Base-by-base conservation (phyloP, 2,329 filamentous ascomycete species). In the Xylaria sp. region DNA sequence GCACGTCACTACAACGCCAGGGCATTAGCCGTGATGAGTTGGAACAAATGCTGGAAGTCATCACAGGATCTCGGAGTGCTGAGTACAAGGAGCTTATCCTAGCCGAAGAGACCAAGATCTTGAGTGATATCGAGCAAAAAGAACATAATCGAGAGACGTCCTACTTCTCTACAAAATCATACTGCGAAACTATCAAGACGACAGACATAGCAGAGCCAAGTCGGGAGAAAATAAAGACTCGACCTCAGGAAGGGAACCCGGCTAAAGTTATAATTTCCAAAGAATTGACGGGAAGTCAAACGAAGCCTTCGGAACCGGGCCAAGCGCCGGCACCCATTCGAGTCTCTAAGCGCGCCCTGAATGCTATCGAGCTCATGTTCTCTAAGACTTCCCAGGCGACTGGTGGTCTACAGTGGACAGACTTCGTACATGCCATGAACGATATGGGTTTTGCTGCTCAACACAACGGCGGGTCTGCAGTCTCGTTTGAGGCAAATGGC, bases 401-500 rank as follows among this genome's bases (percentile, higher is more conserved):
- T n/a, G 6, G n/a, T 4, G 13, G 25, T 28, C 8, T 54, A n/a
- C 34, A 63, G 18, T 63, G 48, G 60, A 31, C 3, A 28, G 50
- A 54, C 10, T 46, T 63, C 25, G 20, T 63, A n/a, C 18, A 63
- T 9, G 51, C 6, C 23, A 63, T 56, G 39, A 13, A 10, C 25
- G 51, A 63, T n/a, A 48, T 56, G 23, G 61, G 37, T 15, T 56
- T 63, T 18, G n/a, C 37, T 25, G 51, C 50, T 51, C 25, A 25
- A 56, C 5, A 63, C 6, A 10, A 15, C 18, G 61, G 51, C 20
- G 61, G 60, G 31, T 56, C 61, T 46, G 51, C 25, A 2, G 61
- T 56, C 13, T 63, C 28, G 7, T 55, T 55, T 10, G 61, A 63
- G 61, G 25, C 15, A 52, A 51, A 56, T 12, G 61, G 51, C 4